These are phyloP conservation scores for Plasmodium chabaudi DNA, from an alignment of 169 alveolate genomes.

Conservation along the genomic window DNA sequence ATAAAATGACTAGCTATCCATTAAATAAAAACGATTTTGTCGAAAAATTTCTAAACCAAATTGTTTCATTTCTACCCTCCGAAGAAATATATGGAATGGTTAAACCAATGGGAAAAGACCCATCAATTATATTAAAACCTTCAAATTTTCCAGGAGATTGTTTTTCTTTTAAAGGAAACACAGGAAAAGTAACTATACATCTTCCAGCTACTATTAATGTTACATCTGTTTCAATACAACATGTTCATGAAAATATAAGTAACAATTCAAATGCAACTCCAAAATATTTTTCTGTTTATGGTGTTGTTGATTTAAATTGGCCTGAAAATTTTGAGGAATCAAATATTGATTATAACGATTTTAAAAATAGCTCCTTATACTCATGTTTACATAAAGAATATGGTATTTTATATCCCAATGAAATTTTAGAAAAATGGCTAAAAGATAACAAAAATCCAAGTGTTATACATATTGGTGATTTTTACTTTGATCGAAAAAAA, in stretches of 20 bases:
- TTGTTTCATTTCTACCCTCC: conserved; percentile 67
- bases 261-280: conserved; percentile 71
- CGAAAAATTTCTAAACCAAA: conserved; percentile 58
- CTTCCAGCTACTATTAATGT: conserved; percentile 72
- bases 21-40: conserved; percentile 67
- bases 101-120: conserved; percentile 76
- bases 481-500: conserved; percentile 70
- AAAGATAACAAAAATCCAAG: conserved; percentile 30
- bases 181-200: conserved; percentile 72
- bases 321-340: conserved; percentile 64
- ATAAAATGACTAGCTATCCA: conserved; percentile 76
- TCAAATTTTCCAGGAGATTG: conserved; percentile 74
- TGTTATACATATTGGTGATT: conserved; percentile 64
- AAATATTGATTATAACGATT: conserved; percentile 60
- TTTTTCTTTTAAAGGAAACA: conserved; percentile 66
- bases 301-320: conserved; percentile 68
- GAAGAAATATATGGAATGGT: conserved; percentile 77
- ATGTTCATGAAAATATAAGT: conserved; percentile 74
- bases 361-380: conserved; percentile 65
- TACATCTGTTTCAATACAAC: conserved; percentile 66
- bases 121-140: conserved; percentile 66
- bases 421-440: conserved; percentile 60
- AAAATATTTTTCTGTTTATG: conserved; percentile 74
- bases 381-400: conserved; percentile 62
- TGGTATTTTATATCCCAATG: conserved; percentile 30